Evolutionary conservation across 2,329 filamentous ascomycete genomes (phyloP).

Genomic region (Microdochium bolleyi): DNA sequence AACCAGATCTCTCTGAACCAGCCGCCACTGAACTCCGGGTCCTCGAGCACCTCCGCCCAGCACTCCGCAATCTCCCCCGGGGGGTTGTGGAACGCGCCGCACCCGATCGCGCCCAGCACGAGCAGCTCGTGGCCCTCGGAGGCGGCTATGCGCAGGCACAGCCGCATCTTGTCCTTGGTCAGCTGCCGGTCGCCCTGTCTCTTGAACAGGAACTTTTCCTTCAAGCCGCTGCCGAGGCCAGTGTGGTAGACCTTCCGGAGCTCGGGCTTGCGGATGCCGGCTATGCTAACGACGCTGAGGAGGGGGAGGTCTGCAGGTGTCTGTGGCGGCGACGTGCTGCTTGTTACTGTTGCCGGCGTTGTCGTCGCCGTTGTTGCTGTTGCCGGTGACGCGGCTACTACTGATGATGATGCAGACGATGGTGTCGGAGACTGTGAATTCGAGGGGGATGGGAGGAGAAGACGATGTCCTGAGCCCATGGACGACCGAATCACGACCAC

Average conservation of each 20-base stretch:
- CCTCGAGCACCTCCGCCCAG: constrained; percentile 48
- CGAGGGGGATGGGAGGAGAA: constrained; percentile 11
- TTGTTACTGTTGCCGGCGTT: background rate
- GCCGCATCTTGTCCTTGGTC: constrained; percentile 54
- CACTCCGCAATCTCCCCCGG: constrained; percentile 49
- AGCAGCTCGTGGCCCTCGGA: constrained; percentile 44
- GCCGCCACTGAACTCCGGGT: constrained; percentile 46
- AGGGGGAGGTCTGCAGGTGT: background rate
- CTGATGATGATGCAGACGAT: background rate
- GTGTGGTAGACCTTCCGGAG: background rate
- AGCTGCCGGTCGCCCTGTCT: constrained; percentile 32
- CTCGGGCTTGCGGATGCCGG: background rate
- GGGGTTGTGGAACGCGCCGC: constrained; percentile 58
- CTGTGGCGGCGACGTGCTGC: background rate
- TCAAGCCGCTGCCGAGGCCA: constrained; percentile 1
- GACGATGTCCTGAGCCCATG: constrained; percentile 11
- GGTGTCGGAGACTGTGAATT: background rate
- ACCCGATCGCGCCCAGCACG: constrained; percentile 61
- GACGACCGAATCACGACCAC: constrained; percentile 21
- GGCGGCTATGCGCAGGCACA: constrained; percentile 52
- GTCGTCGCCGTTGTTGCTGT: background rate
- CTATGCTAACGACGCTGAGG: background rate
- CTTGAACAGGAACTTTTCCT: constrained; percentile 24
- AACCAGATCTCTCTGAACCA: constrained; percentile 54
- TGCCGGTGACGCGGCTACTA: background rate